A percentile compares a stretch with the other conserved stretches of the same genome.
phyloP scores from a whole-genome alignment of 129 eudicot genomes.

The carrot (Daucus carota) region DNA sequence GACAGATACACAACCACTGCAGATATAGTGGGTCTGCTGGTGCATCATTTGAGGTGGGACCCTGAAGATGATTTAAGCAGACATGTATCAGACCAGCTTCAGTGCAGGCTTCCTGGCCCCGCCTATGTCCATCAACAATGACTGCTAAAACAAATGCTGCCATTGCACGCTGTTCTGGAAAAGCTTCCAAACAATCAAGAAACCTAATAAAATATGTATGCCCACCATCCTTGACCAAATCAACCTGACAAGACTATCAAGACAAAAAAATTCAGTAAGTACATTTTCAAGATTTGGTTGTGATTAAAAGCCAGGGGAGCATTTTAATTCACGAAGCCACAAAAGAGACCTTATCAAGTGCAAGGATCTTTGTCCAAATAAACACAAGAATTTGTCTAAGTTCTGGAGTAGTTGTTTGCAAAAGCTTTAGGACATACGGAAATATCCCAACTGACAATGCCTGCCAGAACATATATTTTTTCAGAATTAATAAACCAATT shows the following conservation, averaged over 20 bases:
- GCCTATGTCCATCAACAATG: slow-evolving; percentile 88
- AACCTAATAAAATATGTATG: slow-evolving; percentile 85
- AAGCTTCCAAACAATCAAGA: slow-evolving; percentile 88
- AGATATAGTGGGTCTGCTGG: slow-evolving; percentile 82
- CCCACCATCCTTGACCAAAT: slow-evolving; percentile 93
- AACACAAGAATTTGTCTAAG: slow-evolving; percentile 92
- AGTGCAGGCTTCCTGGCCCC: slow-evolving; percentile 91
- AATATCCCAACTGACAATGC: slow-evolving; percentile 97
- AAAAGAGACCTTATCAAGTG: slow-evolving; percentile 72
- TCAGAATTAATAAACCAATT: not conserved
- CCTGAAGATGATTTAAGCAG: slow-evolving; percentile 80
- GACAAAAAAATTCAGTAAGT: slow-evolving; percentile 14
- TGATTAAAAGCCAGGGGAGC: not conserved
- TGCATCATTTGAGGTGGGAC: slow-evolving; percentile 55
- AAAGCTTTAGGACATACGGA: slow-evolving; percentile 83
- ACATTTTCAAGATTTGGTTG: not conserved
- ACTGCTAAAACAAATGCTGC: slow-evolving; percentile 99
- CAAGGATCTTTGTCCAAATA: slow-evolving; percentile 97
- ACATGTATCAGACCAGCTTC: slow-evolving; percentile 76
- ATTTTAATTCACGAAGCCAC: not conserved
- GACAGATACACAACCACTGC: slow-evolving; percentile 94
- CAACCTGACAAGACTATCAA: slow-evolving; percentile 88
- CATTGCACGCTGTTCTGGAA: slow-evolving; percentile 97
- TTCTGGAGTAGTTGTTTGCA: slow-evolving; percentile 94
- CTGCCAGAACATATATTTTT: slow-evolving; percentile 35